Base-by-base conservation (phyloP, 2,329 filamentous ascomycete genomes). In the Fonsecaea pedrosoi region DNA sequence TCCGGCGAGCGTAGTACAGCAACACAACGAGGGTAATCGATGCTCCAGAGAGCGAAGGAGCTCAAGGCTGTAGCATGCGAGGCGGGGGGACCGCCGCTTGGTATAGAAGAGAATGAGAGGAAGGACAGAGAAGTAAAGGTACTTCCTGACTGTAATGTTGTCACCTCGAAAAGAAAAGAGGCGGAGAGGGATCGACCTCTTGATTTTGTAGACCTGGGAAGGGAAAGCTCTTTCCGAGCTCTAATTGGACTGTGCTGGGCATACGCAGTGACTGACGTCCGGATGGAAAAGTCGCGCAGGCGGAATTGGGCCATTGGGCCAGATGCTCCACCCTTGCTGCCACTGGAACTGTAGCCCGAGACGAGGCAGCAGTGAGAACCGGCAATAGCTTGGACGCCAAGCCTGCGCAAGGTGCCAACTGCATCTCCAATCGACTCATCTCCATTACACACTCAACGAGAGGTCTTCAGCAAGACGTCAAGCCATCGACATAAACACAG, bases 401-500 rank as follows among this genome's bases (percentile, higher is more conserved):
- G 66, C 64, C 65, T 40, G 54, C 55, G 42, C 55, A 30, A 38
- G 13, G 32, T 69, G 42, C 32, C 45, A 58, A 53, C 45, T 63
- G 55, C 61, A 68, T 61, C 66, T 68, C 69, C 69, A 70, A 70
- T 67, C 69, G 65, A 70, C 65, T 62, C 60, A 54, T 50, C 42
- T 54, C 45, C 62, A 68, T 70, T 70, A 68, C 68, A 68, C 54
- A 69, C 67, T 66, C 45, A 45, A 56, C 50, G 15, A 25, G 55
- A 57, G 30, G 58, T 34, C 59, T 37, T 37, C 57, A 55, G 32
- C 57, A 42, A 40, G 6, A 56, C 37, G 12, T 37, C 21, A 34
- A 62, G 55, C 62, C 55, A 60, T 60, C 35, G 40, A 59, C 18
- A n/a, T 38, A 45, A 9, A 10, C 45, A 50, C 45, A 50, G 45